phyloP scores from a whole-genome alignment of 768 basidiomycete genomes.

The Tylopilus subfusipes region DNA sequence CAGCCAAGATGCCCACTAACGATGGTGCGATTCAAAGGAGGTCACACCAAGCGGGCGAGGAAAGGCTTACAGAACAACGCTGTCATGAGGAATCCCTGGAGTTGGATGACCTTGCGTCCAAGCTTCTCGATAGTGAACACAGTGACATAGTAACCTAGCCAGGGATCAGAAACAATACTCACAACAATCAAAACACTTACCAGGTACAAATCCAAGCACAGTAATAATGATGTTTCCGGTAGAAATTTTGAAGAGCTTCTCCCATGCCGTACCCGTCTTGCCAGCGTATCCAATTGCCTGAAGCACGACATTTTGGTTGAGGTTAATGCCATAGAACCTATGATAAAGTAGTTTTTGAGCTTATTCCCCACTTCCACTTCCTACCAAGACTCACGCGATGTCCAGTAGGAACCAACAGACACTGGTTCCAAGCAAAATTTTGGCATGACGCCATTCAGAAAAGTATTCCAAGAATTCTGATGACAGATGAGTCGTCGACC shows the following conservation, averaged over 20 bases:
- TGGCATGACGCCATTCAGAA: constrained; percentile 67
- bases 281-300: constrained; percentile 69
- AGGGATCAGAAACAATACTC: not conserved
- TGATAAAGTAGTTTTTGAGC: not conserved
- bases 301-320: constrained; percentile 77
- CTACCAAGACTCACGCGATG: constrained; percentile 45
- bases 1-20: constrained; percentile 66
- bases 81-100: constrained; percentile 70
- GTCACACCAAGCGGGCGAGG: not conserved
- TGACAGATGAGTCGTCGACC: not conserved
- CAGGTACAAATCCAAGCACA: constrained; percentile 73
- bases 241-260: constrained; percentile 63
- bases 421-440: constrained; percentile 64
- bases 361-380: not conserved
- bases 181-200: constrained; percentile 27
- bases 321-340: constrained; percentile 73
- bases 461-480: constrained; percentile 66
- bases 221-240: constrained; percentile 71
- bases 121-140: constrained; percentile 68
- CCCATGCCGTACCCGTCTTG: constrained; percentile 51
- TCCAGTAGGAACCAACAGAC: constrained; percentile 75
- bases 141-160: constrained; percentile 64
- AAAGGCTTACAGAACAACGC: constrained; percentile 55
- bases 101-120: constrained; percentile 72
- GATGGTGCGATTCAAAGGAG: not conserved